Conservation (phyloP, 768 basidiomycete species). For the Atractiella rhizophila region DNA sequence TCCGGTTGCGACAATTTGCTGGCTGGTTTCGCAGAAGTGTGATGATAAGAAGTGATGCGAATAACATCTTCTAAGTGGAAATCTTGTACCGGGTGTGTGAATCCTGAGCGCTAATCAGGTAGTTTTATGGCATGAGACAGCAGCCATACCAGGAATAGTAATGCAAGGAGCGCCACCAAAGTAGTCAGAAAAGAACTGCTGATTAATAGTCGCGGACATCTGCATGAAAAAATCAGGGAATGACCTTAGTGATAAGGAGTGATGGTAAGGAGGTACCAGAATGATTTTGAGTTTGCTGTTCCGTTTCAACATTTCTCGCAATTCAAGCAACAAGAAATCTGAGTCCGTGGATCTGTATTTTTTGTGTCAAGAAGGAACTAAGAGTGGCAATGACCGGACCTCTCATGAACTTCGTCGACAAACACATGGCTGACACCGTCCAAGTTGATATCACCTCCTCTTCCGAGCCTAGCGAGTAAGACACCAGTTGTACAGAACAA, state of each 20-base stretch:
- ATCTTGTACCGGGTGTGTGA: conserved; percentile 19
- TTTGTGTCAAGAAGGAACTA: background rate
- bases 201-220: conserved; percentile 92
- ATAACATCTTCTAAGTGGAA: conserved; percentile 61
- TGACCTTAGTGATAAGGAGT: background rate
- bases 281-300: conserved; percentile 49
- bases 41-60: conserved; percentile 32
- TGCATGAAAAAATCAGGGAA: background rate
- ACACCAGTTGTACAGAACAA: conserved; percentile 88
- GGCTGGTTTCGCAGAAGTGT: conserved; percentile 24
- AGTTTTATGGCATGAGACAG: conserved; percentile 18
- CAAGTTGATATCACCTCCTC: conserved; percentile 38
- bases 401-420: conserved; percentile 52
- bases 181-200: conserved; percentile 55
- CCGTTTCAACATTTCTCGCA: conserved; percentile 43
- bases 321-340: conserved; percentile 62
- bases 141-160: conserved; percentile 54
- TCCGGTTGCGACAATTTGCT: conserved; percentile 29
- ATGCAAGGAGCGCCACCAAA: conserved; percentile 57
- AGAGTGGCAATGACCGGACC: background rate
- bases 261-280: conserved; percentile 20
- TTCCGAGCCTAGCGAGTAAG: conserved; percentile 50
- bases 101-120: background rate
- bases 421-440: conserved; percentile 53
- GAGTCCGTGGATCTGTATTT: conserved; percentile 68